phyloP scores from a whole-genome alignment of 495 filamentous ascomycete species.

The Neurospora sp. region DNA sequence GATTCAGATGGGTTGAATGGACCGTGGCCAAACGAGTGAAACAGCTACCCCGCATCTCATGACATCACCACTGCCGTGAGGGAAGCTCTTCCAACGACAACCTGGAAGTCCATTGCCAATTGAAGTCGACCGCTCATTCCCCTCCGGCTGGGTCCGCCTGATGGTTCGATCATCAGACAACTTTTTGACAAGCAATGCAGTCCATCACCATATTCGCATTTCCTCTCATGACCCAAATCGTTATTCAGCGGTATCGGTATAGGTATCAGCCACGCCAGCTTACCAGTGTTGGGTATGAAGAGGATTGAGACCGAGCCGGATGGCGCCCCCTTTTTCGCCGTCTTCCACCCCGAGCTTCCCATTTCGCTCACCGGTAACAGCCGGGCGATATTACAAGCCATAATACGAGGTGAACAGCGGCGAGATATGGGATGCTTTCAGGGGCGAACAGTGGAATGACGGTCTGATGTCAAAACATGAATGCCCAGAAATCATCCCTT shows the following conservation, averaged over 20 bases:
- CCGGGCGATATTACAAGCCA: background rate
- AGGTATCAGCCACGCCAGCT: background rate
- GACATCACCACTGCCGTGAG: background rate
- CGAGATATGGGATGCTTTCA: background rate
- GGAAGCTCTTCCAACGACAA: background rate
- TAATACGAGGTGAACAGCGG: background rate
- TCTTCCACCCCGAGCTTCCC: background rate
- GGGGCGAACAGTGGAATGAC: background rate
- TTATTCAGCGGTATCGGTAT: background rate
- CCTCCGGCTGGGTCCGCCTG: background rate
- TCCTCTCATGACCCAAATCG: background rate
- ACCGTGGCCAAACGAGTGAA: background rate
- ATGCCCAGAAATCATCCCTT: background rate
- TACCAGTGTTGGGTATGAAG: background rate
- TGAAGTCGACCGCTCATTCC: background rate
- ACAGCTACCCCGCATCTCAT: background rate
- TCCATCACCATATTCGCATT: background rate
- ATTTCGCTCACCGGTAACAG: background rate
- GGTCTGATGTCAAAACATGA: background rate
- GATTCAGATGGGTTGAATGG: background rate
- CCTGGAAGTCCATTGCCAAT: background rate
- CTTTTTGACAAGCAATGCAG: background rate
- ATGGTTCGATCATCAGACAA: background rate
- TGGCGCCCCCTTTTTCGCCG: background rate
- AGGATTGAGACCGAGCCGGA: background rate